Evolutionary conservation across 441 rosid genomes (phyloP).

Genomic region (Gossypium aridum): DNA sequence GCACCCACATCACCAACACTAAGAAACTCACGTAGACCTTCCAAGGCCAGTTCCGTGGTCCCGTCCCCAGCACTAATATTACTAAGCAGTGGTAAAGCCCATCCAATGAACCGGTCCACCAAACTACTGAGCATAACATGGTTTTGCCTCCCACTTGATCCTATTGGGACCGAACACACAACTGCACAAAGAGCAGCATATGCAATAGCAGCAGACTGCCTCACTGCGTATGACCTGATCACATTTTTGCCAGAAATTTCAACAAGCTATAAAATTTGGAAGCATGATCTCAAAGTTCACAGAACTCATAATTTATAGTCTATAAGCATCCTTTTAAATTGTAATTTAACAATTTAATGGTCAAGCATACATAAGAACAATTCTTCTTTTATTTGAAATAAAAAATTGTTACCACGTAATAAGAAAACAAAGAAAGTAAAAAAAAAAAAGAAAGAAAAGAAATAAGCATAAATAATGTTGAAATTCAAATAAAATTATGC

Average conservation of each 20-base stretch:
- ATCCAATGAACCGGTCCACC: constrained; percentile 79
- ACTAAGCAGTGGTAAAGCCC: constrained; percentile 87
- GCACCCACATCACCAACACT: constrained; percentile 75
- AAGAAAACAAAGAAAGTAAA: no score
- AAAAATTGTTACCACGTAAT: neutral
- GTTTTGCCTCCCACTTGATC: constrained; percentile 77
- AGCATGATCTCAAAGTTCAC: neutral
- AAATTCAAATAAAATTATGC: neutral
- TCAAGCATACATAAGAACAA: neutral
- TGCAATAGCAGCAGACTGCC: constrained; percentile 76
- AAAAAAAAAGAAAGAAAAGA: no score
- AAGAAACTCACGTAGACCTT: constrained; percentile 78
- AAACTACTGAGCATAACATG: constrained; percentile 73
- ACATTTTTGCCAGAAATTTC: constrained; percentile 4
- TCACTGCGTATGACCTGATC: constrained; percentile 66
- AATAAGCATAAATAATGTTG: neutral
- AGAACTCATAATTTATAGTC: neutral
- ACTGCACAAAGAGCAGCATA: constrained; percentile 86
- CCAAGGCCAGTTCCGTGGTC: constrained; percentile 61
- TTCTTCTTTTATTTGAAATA: neutral
- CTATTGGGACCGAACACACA: constrained; percentile 60
- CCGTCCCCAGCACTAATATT: constrained; percentile 67
- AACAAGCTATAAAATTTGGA: neutral
- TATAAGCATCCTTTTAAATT: neutral
- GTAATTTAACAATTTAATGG: neutral